Base-by-base conservation (phyloP, 805 yeast genomes). In the Ascoidea tarda region DNA sequence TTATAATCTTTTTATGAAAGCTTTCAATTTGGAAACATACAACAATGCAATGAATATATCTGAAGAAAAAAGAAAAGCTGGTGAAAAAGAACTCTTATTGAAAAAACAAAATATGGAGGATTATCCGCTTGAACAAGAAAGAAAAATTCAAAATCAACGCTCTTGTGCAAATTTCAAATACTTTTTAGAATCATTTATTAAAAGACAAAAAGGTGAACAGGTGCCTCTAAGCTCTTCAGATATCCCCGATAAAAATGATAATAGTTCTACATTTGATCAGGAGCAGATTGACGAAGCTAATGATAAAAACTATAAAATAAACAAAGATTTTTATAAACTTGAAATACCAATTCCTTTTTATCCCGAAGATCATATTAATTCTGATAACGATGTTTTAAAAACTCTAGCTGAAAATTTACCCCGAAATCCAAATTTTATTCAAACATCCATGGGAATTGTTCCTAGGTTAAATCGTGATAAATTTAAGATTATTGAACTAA, bases 401-500 rank as follows among this genome's bases (percentile, higher is more conserved):
- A 14, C 8, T 10, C 14, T 38, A 38, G 44, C 14, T 10, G 14
- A 38, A 38, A 38, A 4, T 2, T 14, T 38, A 10, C 44, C 14
- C 8, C 2, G 4, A 10, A 38, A 38, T 14, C 44, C 44, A 10
- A 10, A 8, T 38, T 38, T 38, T 38, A 38, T 38, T 8, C 14
- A 38, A 38, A 38, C 44, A 14, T 38, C 44, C 8, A 38, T 10
- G 14, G 44, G 44, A 8, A 38, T 38, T 10, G 14, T 38, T 8
- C 44, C 44, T 10, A 38, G 44, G 44, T 69, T 93, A 31, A 97
- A 98, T 0, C 87, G 90, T 65, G 95, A 90, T 60, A 76, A 90
- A 58, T 89, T 93, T 67, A 86, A 89, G 62, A 77, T 93, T 28
- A 82, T 96, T 55, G 99, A 93, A 66, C 70, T 93, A 52, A 80